Base-by-base conservation (phyloP, 441 rosid genomes). In the Kokia cookei region DNA sequence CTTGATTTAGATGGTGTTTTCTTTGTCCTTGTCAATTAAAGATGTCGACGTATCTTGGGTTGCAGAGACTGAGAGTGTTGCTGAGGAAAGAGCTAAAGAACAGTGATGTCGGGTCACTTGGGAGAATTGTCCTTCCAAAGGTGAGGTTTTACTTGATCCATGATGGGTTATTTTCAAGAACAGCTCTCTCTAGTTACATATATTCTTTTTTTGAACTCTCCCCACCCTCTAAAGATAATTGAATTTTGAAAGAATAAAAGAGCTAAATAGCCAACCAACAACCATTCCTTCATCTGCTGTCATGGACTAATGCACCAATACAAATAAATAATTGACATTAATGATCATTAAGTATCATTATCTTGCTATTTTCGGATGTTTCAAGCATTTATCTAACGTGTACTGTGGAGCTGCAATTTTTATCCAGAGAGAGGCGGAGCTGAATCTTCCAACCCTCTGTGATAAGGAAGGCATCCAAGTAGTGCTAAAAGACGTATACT, bases 81-180 rank as follows among this genome's bases (percentile, higher is more conserved):
- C 71, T 89, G 75, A 85, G 32, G 69, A 90, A 90, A 77, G 81
- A 77, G 50, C 68, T 91, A 80, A 88, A 80, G 86, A 84, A 81
- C 65, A 91, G 94, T 76, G 94, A 91, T 81, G 93, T 91, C 73
- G 91, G 89, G 26, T 65, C 85, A 63, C 87, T 87, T 47, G 89
- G 93, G 17, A 88, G 94, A 77, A 88, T 90, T 45, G 84, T 90
- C 51, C 84, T 91, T 73, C 93, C 91, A 82, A 91, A 88, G 97
- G 97, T 88, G 60, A 81, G 79, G 22, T 75, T 75, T 68, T 71
- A 43, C 13, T 61, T 74, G 29, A 63, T 75, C 53, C 69, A 69
- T 24, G n/a, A 45, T 26, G 3, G 54, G 2, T 37, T 19, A 60
- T 55, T 63, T 26, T 15, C 63, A 27, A 22, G 40, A 50, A 17